Evolutionary conservation across 768 basidiomycete genomes (phyloP), one percentile per base, ranked within the genome.

Genomic region (Tubosaeta sp.): DNA sequence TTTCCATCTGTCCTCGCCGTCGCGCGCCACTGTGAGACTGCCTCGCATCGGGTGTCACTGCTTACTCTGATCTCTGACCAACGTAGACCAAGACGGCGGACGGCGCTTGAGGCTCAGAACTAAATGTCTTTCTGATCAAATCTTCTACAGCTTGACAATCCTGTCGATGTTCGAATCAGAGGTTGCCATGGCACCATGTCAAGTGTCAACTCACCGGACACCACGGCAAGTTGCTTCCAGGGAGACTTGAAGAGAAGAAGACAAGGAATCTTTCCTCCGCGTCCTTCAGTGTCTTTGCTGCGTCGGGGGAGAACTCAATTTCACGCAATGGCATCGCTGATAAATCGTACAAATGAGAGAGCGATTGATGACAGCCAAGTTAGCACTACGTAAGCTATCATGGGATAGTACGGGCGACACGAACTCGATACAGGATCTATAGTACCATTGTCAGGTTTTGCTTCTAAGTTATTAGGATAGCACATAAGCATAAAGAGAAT

Each of bases 221-320:
- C 88, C 88, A 90, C 63, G 83, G 67, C 49, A 71, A 29, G 27
- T 47, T 19, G 13, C 35, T 65, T 26, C 82, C 86, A 52, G 80
- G 74, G 2, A 81, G 76, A 46, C 83, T 72, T 17, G 85, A 87
- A 10, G 87, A 78, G 55, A 84, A 88, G 65, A 90, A 88, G n/a
- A 91, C 70, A 26, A 88, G 49, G 53, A 76, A 87, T 14, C 72
- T 62, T 38, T 82, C 80, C n/a, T 74, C 68, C 10, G 71, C 73
- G 29, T 69, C 62, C 50, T 66, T 57, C 19, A 82, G 68, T 3
- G 73, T 68, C 41, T 50, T 22, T 26, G 53, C 48, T 27, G 69
- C 68, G 38, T 77, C 71, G 19, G 71, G 38, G 8, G 67, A 65
- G 47, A 68, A 68, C 41, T 64, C 60, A 29, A 70, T 59, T 55